Conservation (phyloP, 2,329 filamentous ascomycete species). For the Teratosphaeria pseudoeucalypti region DNA sequence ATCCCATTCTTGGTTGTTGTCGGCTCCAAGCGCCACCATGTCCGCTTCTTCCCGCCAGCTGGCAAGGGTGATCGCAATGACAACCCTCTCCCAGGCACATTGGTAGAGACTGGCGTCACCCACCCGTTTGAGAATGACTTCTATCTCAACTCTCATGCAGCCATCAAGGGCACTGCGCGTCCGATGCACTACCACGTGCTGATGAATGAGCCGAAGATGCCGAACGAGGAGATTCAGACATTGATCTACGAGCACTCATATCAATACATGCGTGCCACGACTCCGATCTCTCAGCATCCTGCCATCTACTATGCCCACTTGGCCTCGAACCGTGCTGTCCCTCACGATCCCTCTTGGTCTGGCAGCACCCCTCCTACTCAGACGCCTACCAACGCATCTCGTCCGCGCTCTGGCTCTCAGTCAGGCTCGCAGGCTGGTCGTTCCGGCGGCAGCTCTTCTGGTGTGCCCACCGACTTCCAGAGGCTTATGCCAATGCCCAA, state of each 20-base stretch:
- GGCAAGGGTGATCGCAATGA: slow-evolving; percentile 60
- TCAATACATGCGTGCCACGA: slow-evolving; percentile 84
- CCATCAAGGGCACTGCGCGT: slow-evolving; percentile 87
- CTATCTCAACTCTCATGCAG: slow-evolving; percentile 59
- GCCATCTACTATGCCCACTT: slow-evolving; percentile 95
- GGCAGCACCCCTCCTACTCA: slow-evolving; percentile 4
- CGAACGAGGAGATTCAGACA: slow-evolving; percentile 61
- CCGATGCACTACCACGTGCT: slow-evolving; percentile 81
- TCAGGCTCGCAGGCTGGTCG: slow-evolving; percentile 30
- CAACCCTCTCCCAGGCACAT: slow-evolving; percentile 75
- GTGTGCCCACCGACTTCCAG: slow-evolving; percentile 14
- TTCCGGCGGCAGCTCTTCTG: slow-evolving; percentile 16
- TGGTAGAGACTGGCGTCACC: slow-evolving; percentile 84
- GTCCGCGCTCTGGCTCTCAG: slow-evolving; percentile 10
- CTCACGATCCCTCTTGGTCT: slow-evolving; percentile 52
- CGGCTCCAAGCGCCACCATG: slow-evolving; percentile 87
- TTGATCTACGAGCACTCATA: slow-evolving; percentile 95
- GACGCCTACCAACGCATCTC: slow-evolving; percentile 5
- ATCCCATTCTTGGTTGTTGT: slow-evolving; percentile 77
- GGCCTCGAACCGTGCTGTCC: slow-evolving; percentile 66
- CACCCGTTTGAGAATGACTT: slow-evolving; percentile 88
- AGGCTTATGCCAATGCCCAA: slow-evolving; percentile 34
- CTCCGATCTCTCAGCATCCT: slow-evolving; percentile 76
- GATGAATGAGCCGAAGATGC: slow-evolving; percentile 63
- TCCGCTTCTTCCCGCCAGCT: slow-evolving; percentile 74